Conservation (phyloP, 108 stramenopile genomes). For the Cyclotella atomus region DNA sequence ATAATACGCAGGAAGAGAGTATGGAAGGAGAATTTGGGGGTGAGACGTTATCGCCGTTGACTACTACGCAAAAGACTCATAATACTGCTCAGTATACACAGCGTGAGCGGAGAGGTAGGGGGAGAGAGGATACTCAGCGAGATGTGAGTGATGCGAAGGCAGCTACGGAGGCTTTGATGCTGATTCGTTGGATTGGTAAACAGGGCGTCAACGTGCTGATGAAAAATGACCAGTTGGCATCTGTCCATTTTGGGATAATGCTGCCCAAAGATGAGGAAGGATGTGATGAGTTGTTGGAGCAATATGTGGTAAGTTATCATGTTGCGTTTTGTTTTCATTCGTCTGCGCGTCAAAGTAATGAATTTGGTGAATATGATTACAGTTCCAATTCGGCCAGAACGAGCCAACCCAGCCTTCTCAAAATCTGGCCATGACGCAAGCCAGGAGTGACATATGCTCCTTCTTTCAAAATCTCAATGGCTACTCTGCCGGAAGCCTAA, state of each 20-base stretch:
- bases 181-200: constrained; percentile 34
- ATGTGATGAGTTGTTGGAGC: constrained; percentile 27
- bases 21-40: constrained; percentile 6
- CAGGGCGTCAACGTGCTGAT: constrained; percentile 15
- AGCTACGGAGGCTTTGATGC: constrained; percentile 30
- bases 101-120: not conserved
- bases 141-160: not conserved
- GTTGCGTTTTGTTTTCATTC: not conserved
- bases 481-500: constrained; percentile 27
- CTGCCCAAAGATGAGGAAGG: constrained; percentile 16
- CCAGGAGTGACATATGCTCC: not conserved
- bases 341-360: not conserved
- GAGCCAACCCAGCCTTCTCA: constrained; percentile 7
- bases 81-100: not conserved
- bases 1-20: not conserved
- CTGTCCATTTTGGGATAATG: constrained; percentile 30
- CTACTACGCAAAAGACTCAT: constrained; percentile 5
- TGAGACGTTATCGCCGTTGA: constrained; percentile 7
- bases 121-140: not conserved
- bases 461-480: constrained; percentile 52
- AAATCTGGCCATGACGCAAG: constrained; percentile 15
- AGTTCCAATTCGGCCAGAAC: constrained; percentile 23
- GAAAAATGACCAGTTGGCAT: constrained; percentile 28
- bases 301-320: constrained; percentile 24
- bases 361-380: too few species aligned